Conservation (phyloP, 257 asterid genomes). For the Perilla frutescens region DNA sequence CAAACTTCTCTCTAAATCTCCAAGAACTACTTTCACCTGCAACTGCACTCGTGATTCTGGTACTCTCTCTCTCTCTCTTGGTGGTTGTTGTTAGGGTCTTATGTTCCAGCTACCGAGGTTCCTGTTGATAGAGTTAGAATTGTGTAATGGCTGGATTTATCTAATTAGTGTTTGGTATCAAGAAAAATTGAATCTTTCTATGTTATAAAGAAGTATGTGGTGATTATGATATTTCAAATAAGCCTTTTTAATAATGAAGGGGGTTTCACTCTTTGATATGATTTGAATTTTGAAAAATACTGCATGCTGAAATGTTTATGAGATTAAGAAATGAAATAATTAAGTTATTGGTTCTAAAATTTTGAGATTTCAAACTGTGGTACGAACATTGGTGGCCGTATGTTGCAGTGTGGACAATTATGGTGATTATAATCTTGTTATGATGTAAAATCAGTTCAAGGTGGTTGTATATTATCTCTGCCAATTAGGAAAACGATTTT, state of each 20-base stretch:
- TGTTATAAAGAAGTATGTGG: background rate
- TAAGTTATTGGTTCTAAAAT: background rate
- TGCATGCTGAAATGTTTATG: background rate
- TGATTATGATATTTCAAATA: background rate
- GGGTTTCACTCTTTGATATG: background rate
- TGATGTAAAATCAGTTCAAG: background rate
- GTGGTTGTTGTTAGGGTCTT: background rate
- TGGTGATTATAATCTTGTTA: background rate
- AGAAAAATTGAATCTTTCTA: background rate
- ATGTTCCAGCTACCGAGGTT: background rate
- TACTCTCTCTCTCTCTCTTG: constrained; percentile 8
- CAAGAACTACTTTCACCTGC: constrained; percentile 10
- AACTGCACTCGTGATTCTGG: constrained; percentile 29
- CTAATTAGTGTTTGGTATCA: background rate
- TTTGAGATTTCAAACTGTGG: background rate
- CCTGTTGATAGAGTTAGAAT: background rate
- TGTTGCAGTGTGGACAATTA: background rate
- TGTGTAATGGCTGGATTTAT: background rate
- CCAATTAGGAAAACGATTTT: background rate
- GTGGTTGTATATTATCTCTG: background rate
- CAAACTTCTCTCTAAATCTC: constrained; percentile 21
- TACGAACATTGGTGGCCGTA: background rate
- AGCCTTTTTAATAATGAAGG: background rate
- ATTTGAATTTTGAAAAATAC: background rate
- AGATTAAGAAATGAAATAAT: background rate